Conservation (phyloP, 2,329 filamentous ascomycete species). For the Golovinomyces cichoracearum region DNA sequence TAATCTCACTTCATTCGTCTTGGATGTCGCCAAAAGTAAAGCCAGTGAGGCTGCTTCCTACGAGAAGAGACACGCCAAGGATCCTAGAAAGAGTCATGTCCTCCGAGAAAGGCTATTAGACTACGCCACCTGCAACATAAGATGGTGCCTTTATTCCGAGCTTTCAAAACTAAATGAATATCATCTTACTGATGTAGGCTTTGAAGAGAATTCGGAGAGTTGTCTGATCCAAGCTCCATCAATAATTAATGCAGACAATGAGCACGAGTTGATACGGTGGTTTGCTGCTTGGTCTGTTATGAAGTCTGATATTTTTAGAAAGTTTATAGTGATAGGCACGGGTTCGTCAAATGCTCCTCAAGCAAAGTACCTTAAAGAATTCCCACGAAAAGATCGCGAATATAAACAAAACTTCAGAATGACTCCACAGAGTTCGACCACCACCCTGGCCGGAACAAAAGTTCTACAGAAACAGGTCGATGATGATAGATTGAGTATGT, state of each 20-base stretch:
- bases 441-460: neutral
- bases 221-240: conserved; percentile 23
- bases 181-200: conserved; percentile 4
- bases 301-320: conserved; percentile 25
- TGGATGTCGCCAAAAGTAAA: conserved; percentile 13
- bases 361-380: conserved; percentile 1
- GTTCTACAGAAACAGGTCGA: neutral
- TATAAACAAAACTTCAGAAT: neutral
- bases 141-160: conserved; percentile 7
- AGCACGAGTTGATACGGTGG: conserved; percentile 36
- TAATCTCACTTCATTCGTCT: conserved; percentile 10
- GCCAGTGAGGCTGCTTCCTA: conserved; percentile 9
- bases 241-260: conserved; percentile 29
- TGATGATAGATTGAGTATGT: neutral
- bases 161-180: conserved; percentile 5
- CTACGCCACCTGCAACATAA: conserved; percentile 7
- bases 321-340: conserved; percentile 28
- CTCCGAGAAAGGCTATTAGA: conserved; percentile 8
- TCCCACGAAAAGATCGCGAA: neutral
- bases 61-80: conserved; percentile 5
- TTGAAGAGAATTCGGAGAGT: conserved; percentile 5
- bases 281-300: conserved; percentile 31
- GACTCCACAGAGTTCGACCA: neutral
- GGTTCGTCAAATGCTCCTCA: neutral
- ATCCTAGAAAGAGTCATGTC: conserved; percentile 8